Base-by-base conservation (phyloP, 176 grass and related monocot species). In the Aegilops speltoides region DNA sequence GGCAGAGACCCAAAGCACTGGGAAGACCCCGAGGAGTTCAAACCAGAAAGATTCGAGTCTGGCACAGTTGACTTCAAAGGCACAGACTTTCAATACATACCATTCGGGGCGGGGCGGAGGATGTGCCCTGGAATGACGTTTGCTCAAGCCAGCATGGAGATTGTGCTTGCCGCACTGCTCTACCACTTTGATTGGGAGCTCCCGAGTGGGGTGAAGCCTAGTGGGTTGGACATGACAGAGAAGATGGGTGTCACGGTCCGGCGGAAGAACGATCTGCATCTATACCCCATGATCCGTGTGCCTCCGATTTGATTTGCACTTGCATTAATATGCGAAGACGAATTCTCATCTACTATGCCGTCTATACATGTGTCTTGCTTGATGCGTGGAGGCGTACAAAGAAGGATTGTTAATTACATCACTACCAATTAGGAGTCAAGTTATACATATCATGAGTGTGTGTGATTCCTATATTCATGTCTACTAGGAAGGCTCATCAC, bases 151-250 rank as follows among this genome's bases (percentile, higher is more conserved):
- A 71, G 34, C 31, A 36, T 83, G 81, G 81, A 73, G 50, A n/a
- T 72, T 1, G 81, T 56, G 50, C n/a, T 60, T 0, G 33, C 67
- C 14, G 32, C 66, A 0, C 65, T 83, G 1, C 14, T 83, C 22
- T 83, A 83, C 48, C 81, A 83, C 46, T 82, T 82, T 4, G 48
- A 71, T 15, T 72, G 67, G 81, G 67, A 83, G 66, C 66, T 83
- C 48, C 81, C 81, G 0, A 5, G 1, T 0, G 66, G 48, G 31
- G 45, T 24, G 7, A 48, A 50, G 22, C 32, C 48, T 1, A 14
- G 0, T 3, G 81, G 59, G 50, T n/a, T 41, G 8, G 81, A 73
- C 33, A 73, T 73, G 81, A 23, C 3, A 11, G 81, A 73, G 46
- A 68, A 83, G 68, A 40, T 56, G 36, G 78, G 68, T 3, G 2